Evolutionary conservation across 1,284 basidiomycete species (phyloP), one percentile per base, ranked within the genome.

Genomic region (Marasmius oreades): DNA sequence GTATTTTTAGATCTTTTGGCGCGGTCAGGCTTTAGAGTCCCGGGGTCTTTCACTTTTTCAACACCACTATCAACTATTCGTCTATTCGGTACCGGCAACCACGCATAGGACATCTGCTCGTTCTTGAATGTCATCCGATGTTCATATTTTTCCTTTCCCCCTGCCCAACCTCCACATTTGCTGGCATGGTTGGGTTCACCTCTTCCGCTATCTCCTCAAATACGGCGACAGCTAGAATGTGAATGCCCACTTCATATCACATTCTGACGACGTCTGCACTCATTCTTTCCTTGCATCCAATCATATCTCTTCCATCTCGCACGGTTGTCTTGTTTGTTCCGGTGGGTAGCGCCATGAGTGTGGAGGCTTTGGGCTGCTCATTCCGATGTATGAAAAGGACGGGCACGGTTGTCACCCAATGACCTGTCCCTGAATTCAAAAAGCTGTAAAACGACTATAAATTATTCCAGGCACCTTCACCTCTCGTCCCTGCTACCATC

Each of bases 21-120:
- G 58, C 39, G 57, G 57, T 44, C 43, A 31, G 57, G 53, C 51
- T 52, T 36, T 51, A 31, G 42, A 39, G 24, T 33, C 26, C 34
- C 47, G 31, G 47, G 53, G 44, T 28, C 34, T 31, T 36, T n/a
- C 55, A 36, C 39, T 24, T 37, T 45, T 53, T 31, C 42, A 42
- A 54, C 52, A 47, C 51, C 33, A 23, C 44, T 53, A 48, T 39
- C 55, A 48, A 31, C 53, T 55, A 55, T 18, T 51, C 20, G 33
- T 43, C 46, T 36, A 24, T 28, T 46, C 54, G 54, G 51, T 56
- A 33, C 36, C 47, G 58, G 58, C 45, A 51, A 23, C 37, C 53
- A 48, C 53, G 36, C 55, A 50, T 53, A 48, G 58, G 58, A 59
- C 58, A 59, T 42, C 55, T 52, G 55, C 55, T 46, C 58, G 52